Base-by-base conservation (phyloP, 2,329 filamentous ascomycete genomes). In the Ceratocystis albifundus region DNA sequence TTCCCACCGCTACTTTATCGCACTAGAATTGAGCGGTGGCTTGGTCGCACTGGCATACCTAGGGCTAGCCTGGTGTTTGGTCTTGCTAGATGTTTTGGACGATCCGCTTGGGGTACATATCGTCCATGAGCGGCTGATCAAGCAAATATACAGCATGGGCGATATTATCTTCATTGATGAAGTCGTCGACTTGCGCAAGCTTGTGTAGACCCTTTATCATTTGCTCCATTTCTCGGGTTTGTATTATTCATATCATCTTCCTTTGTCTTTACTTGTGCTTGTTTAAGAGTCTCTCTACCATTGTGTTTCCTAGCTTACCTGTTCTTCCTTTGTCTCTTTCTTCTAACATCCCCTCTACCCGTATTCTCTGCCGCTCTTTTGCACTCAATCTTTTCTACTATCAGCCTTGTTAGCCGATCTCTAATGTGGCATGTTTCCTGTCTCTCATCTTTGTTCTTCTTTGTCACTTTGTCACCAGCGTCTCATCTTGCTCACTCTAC, bases 11-110 rank as follows among this genome's bases (percentile, higher is more conserved):
- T 74, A 77, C 64, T 77, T 75, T 67, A 71, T 79, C 4, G 71
- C 73, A 57, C 69, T 77, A 22, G 74, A 78, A 72, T 70, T 76
- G 68, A 74, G 73, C 67, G 75, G 74, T 4, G 67, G 77, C 68
- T 53, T 72, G 61, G 67, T 72, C 6, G 72, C 71, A 48, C 67
- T 69, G 65, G 63, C 41, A 8, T 70, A 69, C 64, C 62, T 71
- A 67, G 71, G 73, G 66, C 44, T 76, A 1, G 74, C 74, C 2
- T 10, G 70, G 15, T 71, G 69, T 15, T 68, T 71, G 61, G 63
- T 69, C 8, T 41, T 20, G 2, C 55, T 62, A 4, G 69, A 67
- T 46, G 65, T 61, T 46, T 64, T 67, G 12, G 17, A 67, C 64
- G 44, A 66, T 64, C 67, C 66, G 28, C 63, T 69, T 57, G 63